Evolutionary conservation across 2,329 filamentous ascomycete species (phyloP).

Genomic region (Pyrenochaeta sp.): DNA sequence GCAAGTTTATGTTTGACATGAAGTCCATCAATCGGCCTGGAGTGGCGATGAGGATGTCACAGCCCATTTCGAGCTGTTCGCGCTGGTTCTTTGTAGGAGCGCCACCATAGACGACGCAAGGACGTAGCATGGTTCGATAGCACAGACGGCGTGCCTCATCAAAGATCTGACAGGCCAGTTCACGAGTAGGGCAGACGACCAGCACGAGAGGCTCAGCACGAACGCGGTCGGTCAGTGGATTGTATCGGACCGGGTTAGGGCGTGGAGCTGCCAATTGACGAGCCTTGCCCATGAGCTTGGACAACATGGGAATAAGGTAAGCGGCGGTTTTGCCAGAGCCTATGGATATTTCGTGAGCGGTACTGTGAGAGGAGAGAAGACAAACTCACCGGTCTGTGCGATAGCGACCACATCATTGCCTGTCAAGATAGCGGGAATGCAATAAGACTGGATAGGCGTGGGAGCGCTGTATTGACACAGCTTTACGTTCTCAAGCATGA

Average conservation of each 20-base stretch:
- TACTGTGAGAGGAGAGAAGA: neutral
- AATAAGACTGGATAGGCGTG: conserved; percentile 88
- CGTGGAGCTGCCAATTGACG: conserved; percentile 84
- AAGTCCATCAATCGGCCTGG: conserved; percentile 88
- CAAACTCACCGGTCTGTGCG: conserved; percentile 89
- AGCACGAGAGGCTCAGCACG: conserved; percentile 88
- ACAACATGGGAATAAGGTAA: conserved; percentile 87
- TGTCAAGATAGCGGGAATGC: conserved; percentile 78
- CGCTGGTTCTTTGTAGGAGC: conserved; percentile 75
- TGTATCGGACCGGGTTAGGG: conserved; percentile 69
- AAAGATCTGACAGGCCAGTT: conserved; percentile 93
- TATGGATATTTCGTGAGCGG: conserved; percentile 49
- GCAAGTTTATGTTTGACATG: conserved; percentile 72
- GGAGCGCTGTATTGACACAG: conserved; percentile 75
- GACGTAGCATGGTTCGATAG: conserved; percentile 93
- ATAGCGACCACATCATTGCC: conserved; percentile 86
- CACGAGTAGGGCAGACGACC: conserved; percentile 84
- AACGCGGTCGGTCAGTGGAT: conserved; percentile 61
- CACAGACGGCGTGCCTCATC: conserved; percentile 92
- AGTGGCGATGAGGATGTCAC: conserved; percentile 87
- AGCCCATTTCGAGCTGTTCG: conserved; percentile 79
- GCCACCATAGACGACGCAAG: conserved; percentile 89
- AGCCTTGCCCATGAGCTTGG: conserved; percentile 93
- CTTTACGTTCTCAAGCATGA: conserved; percentile 79
- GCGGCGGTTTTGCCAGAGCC: conserved; percentile 97